Percentiles rank a stretch among this genome's conserved stretches.
Conservation (phyloP, 1,284 basidiomycete genomes). For the Pseudozyma pruni region DNA sequence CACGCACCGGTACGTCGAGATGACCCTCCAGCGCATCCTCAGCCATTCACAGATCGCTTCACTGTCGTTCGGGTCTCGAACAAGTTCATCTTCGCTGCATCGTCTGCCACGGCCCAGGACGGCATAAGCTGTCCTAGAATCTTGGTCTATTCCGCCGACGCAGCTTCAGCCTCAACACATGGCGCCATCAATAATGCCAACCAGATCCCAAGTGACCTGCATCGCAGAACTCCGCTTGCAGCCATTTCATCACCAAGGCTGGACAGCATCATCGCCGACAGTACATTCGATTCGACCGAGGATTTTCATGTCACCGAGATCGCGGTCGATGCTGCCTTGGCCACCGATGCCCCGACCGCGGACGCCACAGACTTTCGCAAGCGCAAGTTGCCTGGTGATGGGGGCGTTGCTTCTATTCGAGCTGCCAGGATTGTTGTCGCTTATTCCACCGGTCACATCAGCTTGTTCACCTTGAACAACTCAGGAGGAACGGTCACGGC, state of each 20-base stretch:
- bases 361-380: conserved; percentile 3
- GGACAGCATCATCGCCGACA: not conserved
- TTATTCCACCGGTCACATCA: conserved; percentile 60
- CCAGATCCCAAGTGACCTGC: conserved; percentile 15
- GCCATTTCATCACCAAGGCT: conserved; percentile 15
- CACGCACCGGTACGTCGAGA: not conserved
- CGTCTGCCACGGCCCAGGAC: not conserved
- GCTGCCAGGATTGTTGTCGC: conserved; percentile 47
- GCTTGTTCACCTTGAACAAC: conserved; percentile 49
- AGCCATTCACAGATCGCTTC: not conserved
- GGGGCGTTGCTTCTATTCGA: not conserved
- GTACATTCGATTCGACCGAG: not conserved
- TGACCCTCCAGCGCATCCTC: too few relatives aligned
- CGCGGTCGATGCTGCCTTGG: conserved; percentile 21
- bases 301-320: conserved; percentile 24
- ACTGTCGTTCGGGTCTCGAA: conserved; percentile 37
- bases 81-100: conserved; percentile 31
- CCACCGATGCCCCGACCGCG: not conserved
- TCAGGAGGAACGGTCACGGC: not conserved
- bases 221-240: conserved; percentile 3
- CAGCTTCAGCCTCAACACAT: not conserved
- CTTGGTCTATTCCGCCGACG: conserved; percentile 19
- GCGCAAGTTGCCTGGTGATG: conserved; percentile 1
- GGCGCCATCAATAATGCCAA: not conserved
- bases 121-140: not conserved